Evolutionary conservation across 805 yeast species (phyloP).

Genomic region (Zygosaccharomyces lentus): DNA sequence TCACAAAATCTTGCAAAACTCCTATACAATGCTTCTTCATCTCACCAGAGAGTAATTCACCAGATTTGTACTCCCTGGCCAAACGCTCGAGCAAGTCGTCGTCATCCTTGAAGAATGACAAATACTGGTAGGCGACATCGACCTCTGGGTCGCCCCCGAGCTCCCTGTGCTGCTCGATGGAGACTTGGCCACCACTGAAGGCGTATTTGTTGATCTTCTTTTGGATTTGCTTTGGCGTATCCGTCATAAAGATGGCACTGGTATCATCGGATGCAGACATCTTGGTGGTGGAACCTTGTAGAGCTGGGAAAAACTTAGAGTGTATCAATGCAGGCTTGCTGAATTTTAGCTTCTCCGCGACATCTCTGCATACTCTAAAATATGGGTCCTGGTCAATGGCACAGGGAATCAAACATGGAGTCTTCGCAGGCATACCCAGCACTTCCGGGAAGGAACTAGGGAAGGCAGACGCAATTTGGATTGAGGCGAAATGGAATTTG

Average conservation of each 20-base stretch:
- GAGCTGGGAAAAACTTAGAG: slow-evolving; percentile 95
- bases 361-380: slow-evolving; percentile 95
- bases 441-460: slow-evolving; percentile 95
- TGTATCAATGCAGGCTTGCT: slow-evolving; percentile 90
- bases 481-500: slow-evolving; percentile 87
- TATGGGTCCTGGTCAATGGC: slow-evolving; percentile 99
- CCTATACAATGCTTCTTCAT: slow-evolving; percentile 84
- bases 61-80: slow-evolving; percentile 63
- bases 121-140: slow-evolving; percentile 91
- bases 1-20: slow-evolving; percentile 72
- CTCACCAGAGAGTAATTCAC: slow-evolving; percentile 87
- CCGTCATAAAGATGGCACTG: slow-evolving; percentile 92
- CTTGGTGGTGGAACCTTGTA: slow-evolving; percentile 93
- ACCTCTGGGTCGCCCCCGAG: slow-evolving; percentile 92
- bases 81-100: slow-evolving; percentile 67
- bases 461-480: slow-evolving; percentile 94
- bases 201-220: slow-evolving; percentile 96
- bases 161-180: slow-evolving; percentile 85
- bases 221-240: slow-evolving; percentile 84
- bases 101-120: slow-evolving; percentile 84
- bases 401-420: slow-evolving; percentile 96
- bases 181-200: slow-evolving; percentile 87
- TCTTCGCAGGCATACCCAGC: slow-evolving; percentile 77
- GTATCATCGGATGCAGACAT: slow-evolving; percentile 94
- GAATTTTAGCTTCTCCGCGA: slow-evolving; percentile 86